Percentiles rank a stretch among this genome's conserved stretches.
These are phyloP conservation scores for Lophiostoma macrostomum DNA, from an alignment of 495 filamentous ascomycete genomes.

Conservation along the genomic window DNA sequence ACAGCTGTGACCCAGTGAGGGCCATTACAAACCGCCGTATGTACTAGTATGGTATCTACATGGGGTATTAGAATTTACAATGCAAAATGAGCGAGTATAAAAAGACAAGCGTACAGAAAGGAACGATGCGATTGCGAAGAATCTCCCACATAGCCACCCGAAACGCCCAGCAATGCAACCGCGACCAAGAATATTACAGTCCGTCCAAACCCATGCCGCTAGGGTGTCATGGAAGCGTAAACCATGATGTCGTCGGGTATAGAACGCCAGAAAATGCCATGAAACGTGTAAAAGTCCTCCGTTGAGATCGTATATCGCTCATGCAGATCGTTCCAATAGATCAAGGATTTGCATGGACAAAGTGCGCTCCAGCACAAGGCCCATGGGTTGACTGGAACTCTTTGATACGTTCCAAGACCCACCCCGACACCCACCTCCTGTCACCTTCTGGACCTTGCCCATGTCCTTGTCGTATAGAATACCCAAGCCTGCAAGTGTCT, in stretches of 20 bases:
- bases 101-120: too few relatives aligned
- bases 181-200: too few relatives aligned
- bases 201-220: too few relatives aligned
- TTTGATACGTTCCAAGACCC: slow-evolving; percentile 22
- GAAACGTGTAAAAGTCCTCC: background rate
- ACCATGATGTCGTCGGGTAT: slow-evolving; percentile 21
- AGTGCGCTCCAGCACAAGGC: slow-evolving; percentile 19
- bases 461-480: slow-evolving; percentile 21
- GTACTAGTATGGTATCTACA: too few relatives aligned
- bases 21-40: too few relatives aligned
- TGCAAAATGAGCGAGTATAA: background rate
- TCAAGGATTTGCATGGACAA: slow-evolving; percentile 28
- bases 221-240: too few relatives aligned
- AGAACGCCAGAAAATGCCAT: slow-evolving; percentile 17
- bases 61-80: background rate
- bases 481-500: slow-evolving; percentile 14
- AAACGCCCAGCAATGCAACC: too few relatives aligned
- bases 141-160: too few relatives aligned
- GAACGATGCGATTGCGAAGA: too few relatives aligned
- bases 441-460: slow-evolving; percentile 2
- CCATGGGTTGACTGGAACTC: slow-evolving; percentile 17
- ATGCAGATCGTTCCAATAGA: background rate
- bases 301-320: slow-evolving; percentile 8
- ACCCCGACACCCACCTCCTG: slow-evolving; percentile 21
- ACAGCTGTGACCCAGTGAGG: too few relatives aligned